Evolutionary conservation across 768 basidiomycete genomes (phyloP).

Genomic region (Boletus bicolor): DNA sequence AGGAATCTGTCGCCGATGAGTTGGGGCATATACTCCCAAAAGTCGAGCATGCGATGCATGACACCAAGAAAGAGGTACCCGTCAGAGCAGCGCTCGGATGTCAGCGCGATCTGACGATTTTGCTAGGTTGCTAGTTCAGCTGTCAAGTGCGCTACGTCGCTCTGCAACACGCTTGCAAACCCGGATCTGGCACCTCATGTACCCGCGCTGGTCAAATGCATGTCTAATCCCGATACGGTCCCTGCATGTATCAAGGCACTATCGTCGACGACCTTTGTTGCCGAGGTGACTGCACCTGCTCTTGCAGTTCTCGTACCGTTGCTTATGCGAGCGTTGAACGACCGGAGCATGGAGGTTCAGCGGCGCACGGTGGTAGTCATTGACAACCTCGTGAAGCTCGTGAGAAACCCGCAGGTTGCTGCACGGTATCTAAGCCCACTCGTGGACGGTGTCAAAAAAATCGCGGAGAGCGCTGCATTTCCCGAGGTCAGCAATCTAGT

Average conservation of each 20-base stretch:
- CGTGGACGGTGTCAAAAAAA: constrained; percentile 87
- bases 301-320: constrained; percentile 94
- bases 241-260: constrained; percentile 92
- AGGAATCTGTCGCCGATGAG: constrained; percentile 77
- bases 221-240: constrained; percentile 86
- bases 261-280: constrained; percentile 93
- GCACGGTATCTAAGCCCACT: constrained; percentile 84
- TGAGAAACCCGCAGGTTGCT: constrained; percentile 86
- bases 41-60: constrained; percentile 90
- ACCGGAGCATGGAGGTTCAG: constrained; percentile 95
- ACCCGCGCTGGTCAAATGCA: constrained; percentile 86
- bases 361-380: constrained; percentile 92
- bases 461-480: constrained; percentile 89
- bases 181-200: constrained; percentile 90
- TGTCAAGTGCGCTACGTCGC: constrained; percentile 81
- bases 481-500: constrained; percentile 63
- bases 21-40: constrained; percentile 79
- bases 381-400: constrained; percentile 96
- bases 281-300: constrained; percentile 95
- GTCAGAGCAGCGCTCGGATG: constrained; percentile 13
- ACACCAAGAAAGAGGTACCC: constrained; percentile 87
- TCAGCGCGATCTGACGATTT: constrained; percentile 9
- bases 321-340: constrained; percentile 85
- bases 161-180: constrained; percentile 90
- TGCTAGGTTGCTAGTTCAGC: constrained; percentile 80